Base-by-base conservation (phyloP, 306 rosid genomes). In the Dryas octopetala region DNA sequence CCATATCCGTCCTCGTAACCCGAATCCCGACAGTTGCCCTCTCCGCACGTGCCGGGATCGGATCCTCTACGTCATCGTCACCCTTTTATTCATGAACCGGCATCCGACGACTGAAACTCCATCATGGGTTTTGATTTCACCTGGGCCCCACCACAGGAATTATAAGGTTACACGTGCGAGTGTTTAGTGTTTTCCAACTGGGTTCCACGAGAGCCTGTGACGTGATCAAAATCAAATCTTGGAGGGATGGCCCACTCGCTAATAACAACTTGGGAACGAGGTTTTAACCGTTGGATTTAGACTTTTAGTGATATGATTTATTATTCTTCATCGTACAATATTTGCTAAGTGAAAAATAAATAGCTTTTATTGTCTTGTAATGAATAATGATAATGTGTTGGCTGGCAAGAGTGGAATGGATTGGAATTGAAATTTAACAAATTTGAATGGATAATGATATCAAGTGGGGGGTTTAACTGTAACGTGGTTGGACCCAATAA, bases 1-100 rank as follows among this genome's bases (percentile, higher is more conserved):
- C 57, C 67, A n/a, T 16, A 5, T 50, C 65, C 47, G 83, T 83
- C 87, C 83, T 92, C 80, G 88, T 88, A 87, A 84, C 92, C 78
- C 90, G 87, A 90, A 90, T 89, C 86, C 82, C 64, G 79, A 78
- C 81, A 76, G 76, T 71, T 62, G 58, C 23, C 14, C 49, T 9
- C 66, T 10, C 15, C 83, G 46, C 83, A 79, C 78, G 70, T 76
- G 78, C 80, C 76, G 61, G 66, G 84, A 66, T 78, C 48, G 5
- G 55, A 48, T 70, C 54, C 6, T 17, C 62, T 74, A 71, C 81
- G 75, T 79, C 82, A 72, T 1, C 2, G 38, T 32, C 38, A 32
- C 38, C 19, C 53, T 68, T 11, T 46, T 68, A 10, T 45, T 26
- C n/a, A 7, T 32, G 38, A 70, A 7, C 71, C 48, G 74, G 15